Evolutionary conservation across 108 stramenopile genomes (phyloP).

Genomic region (Nitzschia sp.): DNA sequence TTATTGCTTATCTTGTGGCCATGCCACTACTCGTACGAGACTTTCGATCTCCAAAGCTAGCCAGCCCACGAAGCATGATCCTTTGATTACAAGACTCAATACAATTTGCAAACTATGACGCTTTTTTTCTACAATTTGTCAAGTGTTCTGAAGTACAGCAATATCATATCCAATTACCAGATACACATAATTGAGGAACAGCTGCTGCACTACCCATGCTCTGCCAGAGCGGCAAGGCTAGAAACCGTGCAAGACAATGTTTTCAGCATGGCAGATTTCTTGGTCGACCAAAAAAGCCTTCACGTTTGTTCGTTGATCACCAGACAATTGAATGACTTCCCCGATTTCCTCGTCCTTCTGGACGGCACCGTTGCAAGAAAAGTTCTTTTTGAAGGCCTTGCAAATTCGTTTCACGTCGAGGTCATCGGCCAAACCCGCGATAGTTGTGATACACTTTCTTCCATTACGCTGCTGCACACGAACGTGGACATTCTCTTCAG

Average conservation of each 20-base stretch:
- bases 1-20: no score
- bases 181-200: no score
- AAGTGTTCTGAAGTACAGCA: no score
- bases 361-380: slow-evolving; percentile 97
- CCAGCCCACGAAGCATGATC: no score
- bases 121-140: no score
- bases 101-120: no score
- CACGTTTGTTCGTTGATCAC: slow-evolving; percentile 98
- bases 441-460: slow-evolving; percentile 98
- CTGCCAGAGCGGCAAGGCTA: slow-evolving; percentile 45
- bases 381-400: slow-evolving; percentile 99
- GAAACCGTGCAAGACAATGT: slow-evolving; percentile 90
- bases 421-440: slow-evolving; percentile 96
- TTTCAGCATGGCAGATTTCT: slow-evolving; percentile 89
- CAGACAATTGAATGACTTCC: slow-evolving; percentile 97
- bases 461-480: slow-evolving; percentile 99
- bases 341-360: slow-evolving; percentile 92
- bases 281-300: slow-evolving; percentile 94
- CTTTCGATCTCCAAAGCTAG: no score
- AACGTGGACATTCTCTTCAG: slow-evolving; percentile 94
- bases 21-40: no score
- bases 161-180: no score
- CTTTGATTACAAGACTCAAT: no score
- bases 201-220: no score
- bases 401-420: slow-evolving; percentile 98